Conservation (phyloP, 371 early-diverging fungal species). For the Lichtheimia corymbifera region DNA sequence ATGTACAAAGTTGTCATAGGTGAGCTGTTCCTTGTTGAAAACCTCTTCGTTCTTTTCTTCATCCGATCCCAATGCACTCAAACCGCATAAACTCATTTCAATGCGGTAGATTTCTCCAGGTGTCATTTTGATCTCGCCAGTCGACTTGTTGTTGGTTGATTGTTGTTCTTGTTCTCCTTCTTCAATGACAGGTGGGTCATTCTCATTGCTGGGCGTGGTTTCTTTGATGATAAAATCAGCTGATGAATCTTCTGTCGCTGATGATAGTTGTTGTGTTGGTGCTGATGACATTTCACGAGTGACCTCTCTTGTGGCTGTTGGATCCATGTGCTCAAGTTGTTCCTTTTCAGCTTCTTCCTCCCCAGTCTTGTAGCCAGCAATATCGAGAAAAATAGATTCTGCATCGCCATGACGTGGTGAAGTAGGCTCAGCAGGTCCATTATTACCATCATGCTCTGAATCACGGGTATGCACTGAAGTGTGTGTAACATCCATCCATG, state of each 20-base stretch:
- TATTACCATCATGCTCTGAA: neutral
- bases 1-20: slow-evolving; percentile 65
- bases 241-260: neutral
- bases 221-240: neutral
- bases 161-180: neutral
- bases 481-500: slow-evolving; percentile 49
- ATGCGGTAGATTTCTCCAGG: slow-evolving; percentile 45
- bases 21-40: slow-evolving; percentile 63
- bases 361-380: slow-evolving; percentile 63
- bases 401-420: slow-evolving; percentile 25
- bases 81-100: slow-evolving; percentile 62
- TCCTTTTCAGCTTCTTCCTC: slow-evolving; percentile 19
- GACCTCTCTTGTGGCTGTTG: neutral
- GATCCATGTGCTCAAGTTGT: neutral
- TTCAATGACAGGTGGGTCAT: neutral
- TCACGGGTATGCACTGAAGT: slow-evolving; percentile 24
- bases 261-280: neutral
- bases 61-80: slow-evolving; percentile 39
- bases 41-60: slow-evolving; percentile 54
- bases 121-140: slow-evolving; percentile 8
- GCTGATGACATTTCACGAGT: neutral
- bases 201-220: neutral
- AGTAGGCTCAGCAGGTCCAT: slow-evolving; percentile 8
- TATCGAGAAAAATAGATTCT: slow-evolving; percentile 56
- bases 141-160: neutral